Evolutionary conservation across 495 filamentous ascomycete genomes (phyloP).

Genomic region (Lasiosphaeria miniovina): DNA sequence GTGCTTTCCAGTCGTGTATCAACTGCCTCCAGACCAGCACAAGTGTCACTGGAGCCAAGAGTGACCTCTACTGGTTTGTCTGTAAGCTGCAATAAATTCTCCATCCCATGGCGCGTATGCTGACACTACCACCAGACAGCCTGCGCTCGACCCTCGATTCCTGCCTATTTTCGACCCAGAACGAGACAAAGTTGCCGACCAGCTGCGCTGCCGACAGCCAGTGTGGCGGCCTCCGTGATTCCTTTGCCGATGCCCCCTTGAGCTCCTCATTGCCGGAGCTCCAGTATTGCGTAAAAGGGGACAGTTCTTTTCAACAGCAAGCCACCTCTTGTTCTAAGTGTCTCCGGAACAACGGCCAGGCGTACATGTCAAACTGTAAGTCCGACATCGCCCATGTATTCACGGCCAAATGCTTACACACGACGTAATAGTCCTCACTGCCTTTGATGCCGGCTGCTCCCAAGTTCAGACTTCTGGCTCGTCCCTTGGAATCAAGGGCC

Average conservation of each 20-base stretch:
- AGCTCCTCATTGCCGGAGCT: not conserved
- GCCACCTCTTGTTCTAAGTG: not conserved
- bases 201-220: not conserved
- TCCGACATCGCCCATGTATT: not conserved
- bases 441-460: not conserved
- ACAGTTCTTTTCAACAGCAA: not conserved
- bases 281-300: not conserved
- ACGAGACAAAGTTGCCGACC: not conserved
- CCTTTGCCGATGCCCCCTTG: not conserved
- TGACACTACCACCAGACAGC: not conserved
- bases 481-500: not conserved
- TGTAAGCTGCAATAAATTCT: not conserved
- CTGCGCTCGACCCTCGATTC: not conserved
- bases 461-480: not conserved
- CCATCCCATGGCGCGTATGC: not conserved
- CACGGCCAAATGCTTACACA: not conserved
- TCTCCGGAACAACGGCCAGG: not conserved
- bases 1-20: not conserved
- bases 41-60: not conserved
- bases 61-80: not conserved
- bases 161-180: not conserved
- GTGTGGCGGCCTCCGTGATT: not conserved
- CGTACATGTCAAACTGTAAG: conserved; percentile 1
- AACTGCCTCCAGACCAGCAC: not conserved
- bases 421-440: not conserved